These are phyloP conservation scores for Russula sp. DNA, from an alignment of 768 basidiomycete species.

Conservation along the genomic window DNA sequence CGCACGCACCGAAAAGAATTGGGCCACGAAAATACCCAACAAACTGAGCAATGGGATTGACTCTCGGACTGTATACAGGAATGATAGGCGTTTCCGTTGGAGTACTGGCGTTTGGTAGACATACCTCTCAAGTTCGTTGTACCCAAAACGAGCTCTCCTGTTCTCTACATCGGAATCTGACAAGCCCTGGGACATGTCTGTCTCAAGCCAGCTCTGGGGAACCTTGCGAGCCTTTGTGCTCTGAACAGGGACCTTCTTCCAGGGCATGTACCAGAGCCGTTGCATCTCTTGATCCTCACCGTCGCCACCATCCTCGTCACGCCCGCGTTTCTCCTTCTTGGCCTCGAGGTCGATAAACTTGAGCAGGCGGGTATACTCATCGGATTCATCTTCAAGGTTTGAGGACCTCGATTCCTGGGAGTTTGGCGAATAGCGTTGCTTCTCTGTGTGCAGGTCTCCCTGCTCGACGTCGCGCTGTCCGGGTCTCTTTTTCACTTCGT, in stretches of 20 bases:
- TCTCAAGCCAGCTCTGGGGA: conserved; percentile 36
- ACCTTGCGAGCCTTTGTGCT: conserved; percentile 28
- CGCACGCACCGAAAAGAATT: conserved; percentile 29
- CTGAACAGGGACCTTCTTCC: conserved; percentile 33
- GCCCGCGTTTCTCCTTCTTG: conserved; percentile 12
- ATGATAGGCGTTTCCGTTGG: not conserved
- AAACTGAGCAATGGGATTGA: conserved; percentile 40
- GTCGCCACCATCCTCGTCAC: not conserved
- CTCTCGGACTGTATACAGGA: conserved; percentile 26
- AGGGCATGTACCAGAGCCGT: conserved; percentile 40
- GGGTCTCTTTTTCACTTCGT: not conserved
- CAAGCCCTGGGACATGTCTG: conserved; percentile 34
- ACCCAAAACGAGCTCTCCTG: conserved; percentile 33
- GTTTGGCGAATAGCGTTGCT: conserved; percentile 6
- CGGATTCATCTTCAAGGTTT: conserved; percentile 9
- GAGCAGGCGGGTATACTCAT: conserved; percentile 21
- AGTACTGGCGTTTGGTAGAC: not conserved
- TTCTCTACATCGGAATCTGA: conserved; percentile 29
- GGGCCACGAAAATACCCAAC: conserved; percentile 39
- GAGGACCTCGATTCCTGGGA: not conserved
- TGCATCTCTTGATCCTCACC: conserved; percentile 22
- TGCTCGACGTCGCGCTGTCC: conserved; percentile 10
- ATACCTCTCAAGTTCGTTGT: conserved; percentile 38
- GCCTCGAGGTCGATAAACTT: conserved; percentile 21
- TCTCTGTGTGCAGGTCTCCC: conserved; percentile 13